Evolutionary conservation across 2,329 filamentous ascomycete species (phyloP), one percentile per base, ranked within the genome.

Genomic region (Lachnellula occidentalis): DNA sequence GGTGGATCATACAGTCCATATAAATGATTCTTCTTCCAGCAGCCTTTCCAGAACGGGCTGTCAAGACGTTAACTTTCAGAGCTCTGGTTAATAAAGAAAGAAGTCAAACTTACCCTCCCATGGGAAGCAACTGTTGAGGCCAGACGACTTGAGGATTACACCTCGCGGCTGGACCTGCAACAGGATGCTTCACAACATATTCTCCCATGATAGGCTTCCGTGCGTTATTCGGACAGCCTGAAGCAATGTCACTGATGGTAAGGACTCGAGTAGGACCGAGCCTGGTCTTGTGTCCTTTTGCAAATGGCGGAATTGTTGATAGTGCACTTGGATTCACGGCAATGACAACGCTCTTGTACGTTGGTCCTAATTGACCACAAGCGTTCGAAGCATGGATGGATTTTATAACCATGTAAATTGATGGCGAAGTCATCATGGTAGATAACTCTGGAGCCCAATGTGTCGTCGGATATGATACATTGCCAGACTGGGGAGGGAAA

Each of bases 1-100:
- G 71, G 70, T 5, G 71, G 71, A 51, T 73, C 72, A 56, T 72
- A 73, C 4, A 74, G 62, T 2, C 72, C 72, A 57, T 72, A 68
- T 5, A 59, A 58, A 12, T 66, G 67, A 58, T 72, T 71, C 5
- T 67, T 67, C 50, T 66, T 66, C 54, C 69, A 71, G 2, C 71
- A 71, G 36, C 63, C 66, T 7, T 68, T 69, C 69, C 69, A 74
- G 12, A 60, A 64, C 15, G 58, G 59, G n/a, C 54, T 58, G 49
- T 22, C 21, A 42, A 34, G 17, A 15, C 6, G 14, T 50, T 22
- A 54, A 22, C 15, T 27, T 14, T 41, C 2, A 14, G 34, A n/a
- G 34, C 12, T 17, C 3, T 22, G 34, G 24, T 34, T 7, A 6
- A 5, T 9, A 39, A 5, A 9, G 53, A 12, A 14, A 27, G 4